Base-by-base conservation (phyloP, 768 basidiomycete species). In the Zangia roseola region DNA sequence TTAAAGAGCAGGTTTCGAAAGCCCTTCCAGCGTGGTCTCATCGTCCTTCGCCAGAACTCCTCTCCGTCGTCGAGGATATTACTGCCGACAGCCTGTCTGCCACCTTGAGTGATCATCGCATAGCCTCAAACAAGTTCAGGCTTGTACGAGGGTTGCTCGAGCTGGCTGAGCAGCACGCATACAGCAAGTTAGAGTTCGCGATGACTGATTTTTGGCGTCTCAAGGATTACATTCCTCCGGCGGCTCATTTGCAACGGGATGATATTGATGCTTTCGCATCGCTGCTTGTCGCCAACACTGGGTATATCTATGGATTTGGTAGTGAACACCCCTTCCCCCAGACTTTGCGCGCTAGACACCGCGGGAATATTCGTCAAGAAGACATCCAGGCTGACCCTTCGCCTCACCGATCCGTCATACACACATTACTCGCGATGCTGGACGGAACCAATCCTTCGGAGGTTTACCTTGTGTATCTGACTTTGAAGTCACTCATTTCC, bases 21-120 rank as follows among this genome's bases (percentile, higher is more conserved):
- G 86, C 86, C 6, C 70, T 91, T 14, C 77, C 82, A 4, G 83
- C 87, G 10, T 94, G 91, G 91, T 88, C 91, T 23, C 76, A 81
- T 37, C 74, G 79, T 10, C 81, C 82, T 1, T 77, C 78, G 2
- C 56, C 68, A 0, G 66, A 71, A 6, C 69, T 91, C 24, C 60
- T 69, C 6, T 65, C 71, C 9, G 54, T 80, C 23, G 74, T 71
- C 26, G 69, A 76, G 13, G 73, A 75, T 34, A 73, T 82, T 44
- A 71, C 75, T 13, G 56, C 74, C 2, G 67, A 74, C 10, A 72
- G 73, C 47, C 60, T 91, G 21, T 80, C 80, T 10, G 60, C 64
- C 4, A 74, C 84, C 31, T 74, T 94, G 24, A 74, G 69, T 13
- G 83, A 88, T 57, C 66, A 70, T 47, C 75, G 73, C n/a, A 80